Base-by-base conservation (phyloP, 495 filamentous ascomycete species). In the Chaetomium fimeti region DNA sequence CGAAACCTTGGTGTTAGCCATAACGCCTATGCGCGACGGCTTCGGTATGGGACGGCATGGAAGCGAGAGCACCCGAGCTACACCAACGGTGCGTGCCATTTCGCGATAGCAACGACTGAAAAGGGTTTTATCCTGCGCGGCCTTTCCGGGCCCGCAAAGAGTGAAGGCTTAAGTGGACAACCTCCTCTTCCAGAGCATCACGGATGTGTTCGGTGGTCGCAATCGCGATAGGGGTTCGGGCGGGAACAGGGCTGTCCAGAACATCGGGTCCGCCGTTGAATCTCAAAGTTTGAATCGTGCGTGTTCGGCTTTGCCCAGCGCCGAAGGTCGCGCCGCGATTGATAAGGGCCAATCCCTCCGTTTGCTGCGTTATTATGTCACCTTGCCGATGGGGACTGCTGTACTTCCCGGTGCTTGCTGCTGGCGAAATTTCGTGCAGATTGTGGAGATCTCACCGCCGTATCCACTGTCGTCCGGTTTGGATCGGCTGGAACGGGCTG, bases 281-380 rank as follows among this genome's bases (percentile, higher is more conserved):
- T 36, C 6, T 40, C 1, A 24, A 36, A 16, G 16, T 18, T 12
- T 1, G 16, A 20, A 1, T 47, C 18, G 61, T 24, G 24, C n/a
- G 28, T 40, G 1, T 52, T 55, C 22, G 49, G 38, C 15, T 20
- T 49, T 27, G 22, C 13, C 5, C 22, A 28, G 42, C 57, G 24
- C 57, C 57, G 57, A 48, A 9, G 29, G 47, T 43, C 36, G 38
- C 38, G 24, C 9, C 42, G 42, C 52, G 9, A 61, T 54, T 45
- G 55, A 57, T 43, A 28, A 16, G 22, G 25, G 29, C 18, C 57
- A 48, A 51, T 48, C 57, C 57, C n/a, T 49, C 36, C 43, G 27
- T 42, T 28, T 36, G 57, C 61, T 63, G 43, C 61, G 53, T 42
- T 57, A 68, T 64, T 64, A 68, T 64, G 66, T 64, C 65, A 67